Base-by-base conservation (phyloP, 768 basidiomycete species). In the Exidia glandulosa region DNA sequence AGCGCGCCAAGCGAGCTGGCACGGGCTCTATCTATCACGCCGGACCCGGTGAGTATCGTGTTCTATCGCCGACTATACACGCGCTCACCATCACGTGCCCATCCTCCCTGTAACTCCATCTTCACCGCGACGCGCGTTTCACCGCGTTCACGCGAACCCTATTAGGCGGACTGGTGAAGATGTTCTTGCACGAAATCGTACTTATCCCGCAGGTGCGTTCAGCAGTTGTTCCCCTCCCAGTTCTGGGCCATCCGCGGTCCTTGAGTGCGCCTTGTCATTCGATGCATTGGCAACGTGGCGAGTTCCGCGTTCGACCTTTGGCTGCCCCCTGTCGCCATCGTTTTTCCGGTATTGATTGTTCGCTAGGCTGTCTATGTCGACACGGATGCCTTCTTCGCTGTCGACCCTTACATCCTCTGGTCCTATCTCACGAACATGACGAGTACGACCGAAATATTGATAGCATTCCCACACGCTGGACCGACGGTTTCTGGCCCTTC, bases 351-450 rank as follows among this genome's bases (percentile, higher is more conserved):
- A n/a, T n/a, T n/a, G n/a, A n/a, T n/a, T n/a, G n/a, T n/a, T n/a
- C n/a, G n/a, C n/a, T n/a, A n/a, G n/a, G 63, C 59, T 29, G 60
- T 65, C 32, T 65, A 61, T 33, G 47, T 63, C 54, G 64, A 65
- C 57, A 65, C 61, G 16, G 64, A 65, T 37, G 64, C 63, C 54
- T 37, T 65, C 12, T 65, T 65, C 31, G 33, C 60, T 31, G 63
- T 63, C 48, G 64, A 65, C 52, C 64, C 64, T n/a, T 48, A 50
- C n/a, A 45, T 62, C 7, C 60, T 65, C 27, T 65, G 64, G 64
- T 52, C 50, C 25, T 60, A 63, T 30, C 61, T 63, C 47, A 48
- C 55, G 9, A 16, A 41, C 3, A 57, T 63, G 32, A 36, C 60
- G 9, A 29, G 7, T 23, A 7, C 50, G 3, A 9, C 23, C 48